A percentile compares a stretch with the other conserved stretches of the same genome.
These are phyloP conservation scores for Globisporangium apiculatum DNA, from an alignment of 352 stramenopile species.

Conservation along the genomic window DNA sequence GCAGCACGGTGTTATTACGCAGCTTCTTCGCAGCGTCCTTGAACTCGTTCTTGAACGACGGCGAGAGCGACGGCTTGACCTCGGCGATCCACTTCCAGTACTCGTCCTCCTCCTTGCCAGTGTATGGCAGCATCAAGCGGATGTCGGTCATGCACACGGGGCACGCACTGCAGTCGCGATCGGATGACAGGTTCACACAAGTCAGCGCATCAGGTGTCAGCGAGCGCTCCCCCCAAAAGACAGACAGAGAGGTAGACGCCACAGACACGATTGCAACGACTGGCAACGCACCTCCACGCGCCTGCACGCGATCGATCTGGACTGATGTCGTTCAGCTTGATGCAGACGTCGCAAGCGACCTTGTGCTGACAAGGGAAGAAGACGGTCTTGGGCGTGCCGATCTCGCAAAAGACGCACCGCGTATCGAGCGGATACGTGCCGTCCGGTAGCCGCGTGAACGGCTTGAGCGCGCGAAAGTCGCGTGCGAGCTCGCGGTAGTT, in stretches of 20 bases:
- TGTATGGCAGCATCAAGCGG: slow-evolving; percentile 45
- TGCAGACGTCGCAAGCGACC: slow-evolving; percentile 52
- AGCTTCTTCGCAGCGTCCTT: slow-evolving; percentile 23
- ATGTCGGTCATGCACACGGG: slow-evolving; percentile 62
- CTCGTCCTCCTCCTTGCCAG: slow-evolving; percentile 41
- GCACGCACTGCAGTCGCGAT: slow-evolving; percentile 25
- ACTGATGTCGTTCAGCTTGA: slow-evolving; percentile 33
- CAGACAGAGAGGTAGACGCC: no score
- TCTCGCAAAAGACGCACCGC: slow-evolving; percentile 40
- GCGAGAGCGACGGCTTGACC: slow-evolving; percentile 32
- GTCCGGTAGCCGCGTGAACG: slow-evolving; percentile 39
- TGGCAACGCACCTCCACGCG: slow-evolving; percentile 25
- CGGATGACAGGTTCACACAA: no score
- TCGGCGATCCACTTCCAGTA: slow-evolving; percentile 64
- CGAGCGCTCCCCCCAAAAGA: no score
- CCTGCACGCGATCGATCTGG: slow-evolving; percentile 13
- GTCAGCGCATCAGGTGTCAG: no score
- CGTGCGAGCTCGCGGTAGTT: slow-evolving; percentile 51
- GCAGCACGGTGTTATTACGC: slow-evolving; percentile 5
- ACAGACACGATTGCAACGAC: no score
- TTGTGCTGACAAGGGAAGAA: slow-evolving; percentile 68
- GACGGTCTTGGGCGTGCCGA: slow-evolving; percentile 22
- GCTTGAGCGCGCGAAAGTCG: slow-evolving; percentile 41
- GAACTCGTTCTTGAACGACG: slow-evolving; percentile 42
- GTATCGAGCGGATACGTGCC: slow-evolving; percentile 30